Evolutionary conservation across 169 alveolate species (phyloP), one percentile per base, ranked within the genome.

Genomic region (Theileria annulata): DNA sequence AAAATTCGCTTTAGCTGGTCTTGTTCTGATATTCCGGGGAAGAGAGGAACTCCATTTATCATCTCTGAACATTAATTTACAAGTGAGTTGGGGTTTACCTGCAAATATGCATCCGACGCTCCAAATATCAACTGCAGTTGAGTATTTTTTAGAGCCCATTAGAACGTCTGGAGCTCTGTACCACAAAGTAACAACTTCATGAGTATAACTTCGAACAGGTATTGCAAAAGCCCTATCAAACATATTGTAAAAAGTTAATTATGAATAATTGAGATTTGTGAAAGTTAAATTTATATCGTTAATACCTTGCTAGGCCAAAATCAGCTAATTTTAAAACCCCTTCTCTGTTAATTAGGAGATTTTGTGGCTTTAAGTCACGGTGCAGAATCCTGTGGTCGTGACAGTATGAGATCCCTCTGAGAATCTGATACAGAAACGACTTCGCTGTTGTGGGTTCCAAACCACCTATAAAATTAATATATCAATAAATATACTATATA

Each of bases 161-260:
- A 98, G 94, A 28, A 98, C 99, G 86, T 98, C 99, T n/a, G 99
- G 99, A 10, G 99, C 99, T 63, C 99, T 81, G 87, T 98, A 98
- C 99, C 99, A 98, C 66, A 98, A 90, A 8, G 99, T 98, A 25
- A 98, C 98, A 75, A 79, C 99, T 89, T 98, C 99, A 81, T 97
- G 99, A 47, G 99, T 97, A 87, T 95, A 97, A 72, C 94, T 96
- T 71, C 98, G 94, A 28, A 97, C 99, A n/a, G 99, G 99, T 31
- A 96, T 95, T 21, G 98, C 99, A 82, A 95, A 96, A 12, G 99
- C 99, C 75, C 99, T 93, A n/a, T n/a, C n/a, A n/a, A 75, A 91
- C 19, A 90, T 3, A 8, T 42, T 42, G n/a, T n/a, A n/a, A n/a
- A n/a, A 84, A 33, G 93, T 83, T 67, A 84, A 31, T 3, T 31